A percentile compares a stretch with the other conserved stretches of the same genome.
phyloP scores from a whole-genome alignment of 179 eudicot genomes.

The Sideroxylon spinosum region DNA sequence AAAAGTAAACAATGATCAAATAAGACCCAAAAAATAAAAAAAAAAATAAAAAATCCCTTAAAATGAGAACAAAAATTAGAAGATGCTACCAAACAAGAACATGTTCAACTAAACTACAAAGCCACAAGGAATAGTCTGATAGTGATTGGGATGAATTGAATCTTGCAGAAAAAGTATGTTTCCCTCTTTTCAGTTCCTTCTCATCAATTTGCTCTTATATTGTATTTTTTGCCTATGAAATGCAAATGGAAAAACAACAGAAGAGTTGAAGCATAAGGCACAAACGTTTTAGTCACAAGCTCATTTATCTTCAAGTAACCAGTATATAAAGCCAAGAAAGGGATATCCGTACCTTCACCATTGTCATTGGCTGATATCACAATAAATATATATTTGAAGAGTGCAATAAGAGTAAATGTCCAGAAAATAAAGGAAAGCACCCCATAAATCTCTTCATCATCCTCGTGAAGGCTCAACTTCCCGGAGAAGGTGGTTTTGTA shows the following conservation, averaged over 20 bases:
- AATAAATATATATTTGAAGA: slow-evolving; percentile 42
- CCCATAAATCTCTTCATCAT: slow-evolving; percentile 47
- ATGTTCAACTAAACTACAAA: neutral
- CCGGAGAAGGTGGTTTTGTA: slow-evolving; percentile 51
- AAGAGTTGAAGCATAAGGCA: neutral
- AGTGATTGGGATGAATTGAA: neutral
- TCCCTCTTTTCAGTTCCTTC: neutral
- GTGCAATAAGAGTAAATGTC: slow-evolving; percentile 35
- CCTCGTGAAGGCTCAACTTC: slow-evolving; percentile 42
- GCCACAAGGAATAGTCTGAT: neutral
- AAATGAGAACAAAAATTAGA: neutral
- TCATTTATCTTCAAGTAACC: slow-evolving; percentile 9
- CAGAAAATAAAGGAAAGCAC: slow-evolving; percentile 50
- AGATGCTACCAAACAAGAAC: slow-evolving; percentile 4
- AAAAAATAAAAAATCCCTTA: slow-evolving; percentile 7
- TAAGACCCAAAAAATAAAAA: no score
- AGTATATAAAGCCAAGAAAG: neutral
- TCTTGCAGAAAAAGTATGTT: neutral
- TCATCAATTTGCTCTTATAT: neutral
- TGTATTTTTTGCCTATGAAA: neutral
- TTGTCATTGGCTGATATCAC: slow-evolving; percentile 54
- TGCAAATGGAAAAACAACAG: neutral
- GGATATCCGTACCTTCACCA: slow-evolving; percentile 38
- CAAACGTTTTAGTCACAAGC: neutral
- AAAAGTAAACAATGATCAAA: neutral